Percentiles rank a stretch among this genome's conserved stretches.
phyloP scores from a whole-genome alignment of 305 asterid genomes.

The Andrographis paniculata region DNA sequence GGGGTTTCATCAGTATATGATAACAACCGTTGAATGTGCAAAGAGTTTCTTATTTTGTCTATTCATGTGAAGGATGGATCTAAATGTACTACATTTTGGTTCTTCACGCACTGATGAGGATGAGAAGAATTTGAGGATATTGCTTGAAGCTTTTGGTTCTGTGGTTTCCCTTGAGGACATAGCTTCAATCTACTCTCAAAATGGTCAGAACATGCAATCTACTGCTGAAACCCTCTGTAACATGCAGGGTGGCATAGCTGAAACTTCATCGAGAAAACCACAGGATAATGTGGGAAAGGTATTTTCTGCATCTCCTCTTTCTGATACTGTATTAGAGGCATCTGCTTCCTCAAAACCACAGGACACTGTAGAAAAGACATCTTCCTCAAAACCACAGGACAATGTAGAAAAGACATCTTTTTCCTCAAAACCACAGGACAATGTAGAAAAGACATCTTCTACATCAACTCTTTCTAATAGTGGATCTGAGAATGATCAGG shows the following conservation, averaged over 20 bases:
- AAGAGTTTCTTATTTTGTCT: neutral
- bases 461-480: conserved; percentile 19
- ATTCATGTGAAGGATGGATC: conserved; percentile 36
- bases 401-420: conserved; percentile 18
- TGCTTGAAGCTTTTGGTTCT: conserved; percentile 67
- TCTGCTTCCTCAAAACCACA: conserved; percentile 22
- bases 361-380: conserved; percentile 20
- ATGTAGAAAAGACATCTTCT: conserved; percentile 19
- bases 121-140: conserved; percentile 36
- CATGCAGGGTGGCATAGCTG: conserved; percentile 25
- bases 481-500: conserved; percentile 17
- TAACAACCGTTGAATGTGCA: no score
- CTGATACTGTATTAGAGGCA: no score
- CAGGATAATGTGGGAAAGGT: neutral
- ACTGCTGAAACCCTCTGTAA: conserved; percentile 38
- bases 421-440: neutral
- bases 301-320: no score
- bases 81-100: conserved; percentile 36
- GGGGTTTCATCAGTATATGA: no score
- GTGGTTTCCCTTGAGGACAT: conserved; percentile 58
- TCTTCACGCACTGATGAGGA: conserved; percentile 36
- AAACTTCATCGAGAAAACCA: conserved; percentile 10
- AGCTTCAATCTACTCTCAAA: conserved; percentile 56
- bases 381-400: no score
- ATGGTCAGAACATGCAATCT: conserved; percentile 32